These are phyloP conservation scores for Aspergillus fumigatus DNA, from an alignment of 2,329 filamentous ascomycete genomes.

Conservation along the genomic window DNA sequence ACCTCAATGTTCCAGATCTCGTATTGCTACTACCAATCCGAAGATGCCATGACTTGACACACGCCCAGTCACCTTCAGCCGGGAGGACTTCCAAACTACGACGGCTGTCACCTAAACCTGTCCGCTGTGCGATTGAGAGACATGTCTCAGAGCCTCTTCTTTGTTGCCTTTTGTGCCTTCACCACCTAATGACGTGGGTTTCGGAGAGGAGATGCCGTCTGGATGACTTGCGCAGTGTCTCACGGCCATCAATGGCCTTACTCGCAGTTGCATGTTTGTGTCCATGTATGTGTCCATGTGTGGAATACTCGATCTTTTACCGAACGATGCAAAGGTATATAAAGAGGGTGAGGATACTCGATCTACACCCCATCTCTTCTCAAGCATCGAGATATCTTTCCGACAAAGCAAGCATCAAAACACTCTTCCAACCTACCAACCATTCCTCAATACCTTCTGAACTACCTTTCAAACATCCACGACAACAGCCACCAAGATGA, in stretches of 20 bases:
- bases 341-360: not conserved
- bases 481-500: conserved; percentile 21
- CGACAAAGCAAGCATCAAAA: not conserved
- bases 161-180: not conserved
- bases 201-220: not conserved
- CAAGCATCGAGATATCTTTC: not conserved
- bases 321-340: not conserved
- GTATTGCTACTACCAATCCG: conserved; percentile 18
- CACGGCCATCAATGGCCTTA: not conserved
- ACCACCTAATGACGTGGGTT: not conserved
- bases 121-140: not conserved
- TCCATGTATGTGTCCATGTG: not conserved
- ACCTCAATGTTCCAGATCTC: conserved; percentile 19
- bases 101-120: not conserved
- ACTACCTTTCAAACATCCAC: not conserved
- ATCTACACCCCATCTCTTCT: not conserved
- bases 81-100: not conserved
- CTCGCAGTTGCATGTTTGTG: not conserved
- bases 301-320: not conserved
- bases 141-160: not conserved
- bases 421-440: not conserved
- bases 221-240: not conserved
- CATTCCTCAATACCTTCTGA: not conserved
- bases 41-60: not conserved
- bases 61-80: not conserved